Conservation (phyloP, 2,329 filamentous ascomycete genomes). For the Akanthomyces uredinophilus region DNA sequence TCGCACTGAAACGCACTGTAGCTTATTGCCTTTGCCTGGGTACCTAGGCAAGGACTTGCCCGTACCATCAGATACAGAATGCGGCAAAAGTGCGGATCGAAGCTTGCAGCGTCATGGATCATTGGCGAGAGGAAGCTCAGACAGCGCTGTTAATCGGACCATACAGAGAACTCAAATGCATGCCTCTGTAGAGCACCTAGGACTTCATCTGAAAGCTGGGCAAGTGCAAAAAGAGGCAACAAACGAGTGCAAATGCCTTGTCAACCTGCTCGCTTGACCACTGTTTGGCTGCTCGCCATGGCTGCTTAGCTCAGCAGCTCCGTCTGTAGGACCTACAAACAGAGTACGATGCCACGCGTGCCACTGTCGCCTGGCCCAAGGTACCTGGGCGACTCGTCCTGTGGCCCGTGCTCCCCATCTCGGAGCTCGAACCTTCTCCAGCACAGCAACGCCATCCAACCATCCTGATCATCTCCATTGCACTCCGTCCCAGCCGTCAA, state of each 20-base stretch:
- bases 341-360: constrained; percentile 8
- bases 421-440: constrained; percentile 16
- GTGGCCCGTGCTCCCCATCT: constrained; percentile 14
- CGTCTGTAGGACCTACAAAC: neutral
- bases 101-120: neutral
- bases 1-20: neutral
- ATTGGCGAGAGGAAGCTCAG: neutral
- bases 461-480: constrained; percentile 3
- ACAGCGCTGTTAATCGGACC: neutral
- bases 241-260: neutral
- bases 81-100: neutral
- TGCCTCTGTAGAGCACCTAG: too few relatives aligned
- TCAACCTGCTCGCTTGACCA: neutral
- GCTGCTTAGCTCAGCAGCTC: constrained; percentile 9
- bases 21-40: too few relatives aligned
- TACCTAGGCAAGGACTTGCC: too few relatives aligned
- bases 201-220: too few relatives aligned
- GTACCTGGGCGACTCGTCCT: constrained; percentile 2
- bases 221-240: neutral
- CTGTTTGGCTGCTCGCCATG: too few relatives aligned
- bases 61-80: neutral
- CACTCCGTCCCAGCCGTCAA: constrained; percentile 1
- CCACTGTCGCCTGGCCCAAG: constrained; percentile 10
- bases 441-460: constrained; percentile 5
- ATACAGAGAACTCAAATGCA: too few relatives aligned